These are phyloP conservation scores for Hawksworthiomyces lignivorus DNA, from an alignment of 2,329 filamentous ascomycete species.

Conservation along the genomic window DNA sequence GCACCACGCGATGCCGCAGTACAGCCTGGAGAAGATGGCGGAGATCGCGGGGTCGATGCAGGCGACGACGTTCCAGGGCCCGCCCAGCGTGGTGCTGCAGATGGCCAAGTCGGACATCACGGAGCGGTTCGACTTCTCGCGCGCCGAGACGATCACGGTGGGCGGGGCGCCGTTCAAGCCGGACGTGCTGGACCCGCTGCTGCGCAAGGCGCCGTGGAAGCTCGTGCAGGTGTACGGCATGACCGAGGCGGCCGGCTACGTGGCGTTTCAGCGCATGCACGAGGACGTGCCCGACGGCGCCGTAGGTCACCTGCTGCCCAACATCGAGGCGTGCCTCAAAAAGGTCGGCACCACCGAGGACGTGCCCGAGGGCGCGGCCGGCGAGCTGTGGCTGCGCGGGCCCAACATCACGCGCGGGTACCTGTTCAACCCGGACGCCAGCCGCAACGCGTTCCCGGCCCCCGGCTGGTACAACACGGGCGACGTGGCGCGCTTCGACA, in stretches of 20 bases:
- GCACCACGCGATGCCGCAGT: constrained; percentile 35
- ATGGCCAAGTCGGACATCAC: constrained; percentile 29
- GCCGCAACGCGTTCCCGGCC: constrained; percentile 27
- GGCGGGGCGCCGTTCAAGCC: constrained; percentile 28
- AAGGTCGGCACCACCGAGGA: constrained; percentile 24
- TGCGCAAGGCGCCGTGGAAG: constrained; percentile 27
- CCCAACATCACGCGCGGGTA: constrained; percentile 37
- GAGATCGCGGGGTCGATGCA: constrained; percentile 26
- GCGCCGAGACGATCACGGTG: constrained; percentile 27
- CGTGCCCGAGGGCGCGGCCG: constrained; percentile 16
- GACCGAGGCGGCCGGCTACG: constrained; percentile 36
- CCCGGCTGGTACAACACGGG: constrained; percentile 38
- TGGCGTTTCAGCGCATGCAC: constrained; percentile 30
- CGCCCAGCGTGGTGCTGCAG: constrained; percentile 30
- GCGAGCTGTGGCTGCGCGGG: constrained; percentile 32
- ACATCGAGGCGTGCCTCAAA: constrained; percentile 31
- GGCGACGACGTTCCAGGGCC: constrained; percentile 32
- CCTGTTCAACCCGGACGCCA: constrained; percentile 29
- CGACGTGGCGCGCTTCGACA: constrained; percentile 32
- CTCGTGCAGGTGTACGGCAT: constrained; percentile 37
- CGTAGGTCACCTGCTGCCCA: constrained; percentile 29
- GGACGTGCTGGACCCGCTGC: constrained; percentile 24
- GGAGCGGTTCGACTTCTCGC: constrained; percentile 28
- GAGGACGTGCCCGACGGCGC: constrained; percentile 25
- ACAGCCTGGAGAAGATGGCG: constrained; percentile 27